Evolutionary conservation across 1,284 basidiomycete species (phyloP).

Genomic region (Cutaneotrichosporon sp.): DNA sequence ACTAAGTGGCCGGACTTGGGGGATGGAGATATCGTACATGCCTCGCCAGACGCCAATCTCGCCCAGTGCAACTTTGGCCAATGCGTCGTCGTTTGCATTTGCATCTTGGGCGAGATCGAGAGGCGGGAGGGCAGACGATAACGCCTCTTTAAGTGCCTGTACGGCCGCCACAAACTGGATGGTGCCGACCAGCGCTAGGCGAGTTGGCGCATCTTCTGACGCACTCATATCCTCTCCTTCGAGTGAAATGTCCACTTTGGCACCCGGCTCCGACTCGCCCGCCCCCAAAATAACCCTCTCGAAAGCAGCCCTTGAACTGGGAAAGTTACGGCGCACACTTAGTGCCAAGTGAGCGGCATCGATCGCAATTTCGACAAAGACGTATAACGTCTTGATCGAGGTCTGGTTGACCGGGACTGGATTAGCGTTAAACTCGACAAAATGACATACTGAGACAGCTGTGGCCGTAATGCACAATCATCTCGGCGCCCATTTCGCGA

Average conservation of each 20-base stretch:
- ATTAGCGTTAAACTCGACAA: not conserved
- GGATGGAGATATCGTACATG: conserved; percentile 75
- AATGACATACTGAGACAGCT: conserved; percentile 78
- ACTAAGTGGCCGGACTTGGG: conserved; percentile 87
- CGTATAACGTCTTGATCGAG: conserved; percentile 89
- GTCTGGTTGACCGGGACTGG: conserved; percentile 89
- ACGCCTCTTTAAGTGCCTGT: conserved; percentile 77
- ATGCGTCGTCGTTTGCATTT: conserved; percentile 22
- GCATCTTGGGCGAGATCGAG: conserved; percentile 25
- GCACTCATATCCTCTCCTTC: conserved; percentile 5
- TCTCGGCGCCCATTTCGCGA: conserved; percentile 91
- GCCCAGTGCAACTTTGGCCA: conserved; percentile 39
- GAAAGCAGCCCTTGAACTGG: conserved; percentile 56
- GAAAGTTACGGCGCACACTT: conserved; percentile 87
- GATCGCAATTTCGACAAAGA: conserved; percentile 97
- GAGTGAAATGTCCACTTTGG: conserved; percentile 43
- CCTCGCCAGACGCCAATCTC: conserved; percentile 53
- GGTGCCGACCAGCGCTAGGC: conserved; percentile 85
- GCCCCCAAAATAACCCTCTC: conserved; percentile 45
- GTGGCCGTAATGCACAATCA: conserved; percentile 98
- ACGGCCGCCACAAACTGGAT: conserved; percentile 93
- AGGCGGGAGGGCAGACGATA: conserved; percentile 53
- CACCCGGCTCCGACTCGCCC: conserved; percentile 34
- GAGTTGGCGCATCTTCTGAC: conserved; percentile 57
- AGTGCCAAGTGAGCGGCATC: conserved; percentile 70